A percentile compares a stretch with the other conserved stretches of the same genome.
phyloP scores from a whole-genome alignment of 2,329 filamentous ascomycete genomes.

The Malbranchea cinnamomea region DNA sequence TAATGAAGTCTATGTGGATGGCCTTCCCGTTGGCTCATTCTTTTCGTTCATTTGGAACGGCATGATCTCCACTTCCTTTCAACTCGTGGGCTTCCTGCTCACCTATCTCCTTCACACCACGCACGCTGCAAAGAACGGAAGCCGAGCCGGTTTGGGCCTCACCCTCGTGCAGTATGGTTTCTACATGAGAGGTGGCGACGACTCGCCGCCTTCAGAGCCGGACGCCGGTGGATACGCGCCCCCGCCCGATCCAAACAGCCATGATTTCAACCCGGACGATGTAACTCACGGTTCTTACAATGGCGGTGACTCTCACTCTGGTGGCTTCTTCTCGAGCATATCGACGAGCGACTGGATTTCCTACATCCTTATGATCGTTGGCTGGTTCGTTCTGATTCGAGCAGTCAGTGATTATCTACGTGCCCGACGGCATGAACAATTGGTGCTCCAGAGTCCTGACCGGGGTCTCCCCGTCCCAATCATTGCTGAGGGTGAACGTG shows the following conservation, averaged over 20 bases:
- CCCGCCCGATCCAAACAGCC: conserved; percentile 75
- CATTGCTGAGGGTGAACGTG: conserved; percentile 69
- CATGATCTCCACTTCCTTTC: conserved; percentile 96
- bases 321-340: conserved; percentile 39
- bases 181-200: conserved; percentile 57
- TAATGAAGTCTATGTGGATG: conserved; percentile 94
- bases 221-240: conserved; percentile 36
- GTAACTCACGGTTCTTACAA: conserved; percentile 14
- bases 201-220: conserved; percentile 21
- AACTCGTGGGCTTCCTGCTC: conserved; percentile 90
- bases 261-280: conserved; percentile 62
- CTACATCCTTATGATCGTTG: conserved; percentile 88
- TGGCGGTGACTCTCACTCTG: conserved; percentile 6
- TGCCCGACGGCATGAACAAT: conserved; percentile 77
- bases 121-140: conserved; percentile 95
- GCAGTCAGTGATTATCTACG: conserved; percentile 82
- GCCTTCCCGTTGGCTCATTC: conserved; percentile 76
- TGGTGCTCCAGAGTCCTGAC: conserved; percentile 86
- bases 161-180: conserved; percentile 95
- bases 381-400: conserved; percentile 94
- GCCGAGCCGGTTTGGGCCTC: conserved; percentile 82
- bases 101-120: conserved; percentile 97
- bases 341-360: conserved; percentile 74
- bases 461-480: conserved; percentile 71
- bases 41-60: conserved; percentile 66